phyloP scores from a whole-genome alignment of 306 rosid species.

The Alnus glutinosa region DNA sequence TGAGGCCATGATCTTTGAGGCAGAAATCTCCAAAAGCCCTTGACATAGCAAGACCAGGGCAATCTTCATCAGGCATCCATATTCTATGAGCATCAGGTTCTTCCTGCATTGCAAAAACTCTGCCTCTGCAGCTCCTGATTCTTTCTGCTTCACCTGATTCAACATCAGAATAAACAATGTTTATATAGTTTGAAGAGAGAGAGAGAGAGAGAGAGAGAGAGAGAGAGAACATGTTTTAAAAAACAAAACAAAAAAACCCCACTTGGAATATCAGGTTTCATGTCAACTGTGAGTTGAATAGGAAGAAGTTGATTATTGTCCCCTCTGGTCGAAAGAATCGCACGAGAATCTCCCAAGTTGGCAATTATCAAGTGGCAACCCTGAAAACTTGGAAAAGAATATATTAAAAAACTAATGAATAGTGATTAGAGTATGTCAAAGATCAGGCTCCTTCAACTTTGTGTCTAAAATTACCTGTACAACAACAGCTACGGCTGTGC shows the following conservation, averaged over 20 bases:
- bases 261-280: slow-evolving; percentile 84
- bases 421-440: not conserved
- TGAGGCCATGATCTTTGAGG: slow-evolving; percentile 86
- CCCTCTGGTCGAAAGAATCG: slow-evolving; percentile 78
- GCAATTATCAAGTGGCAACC: slow-evolving; percentile 69
- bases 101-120: slow-evolving; percentile 64
- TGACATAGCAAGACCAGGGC: slow-evolving; percentile 96
- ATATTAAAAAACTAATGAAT: not conserved
- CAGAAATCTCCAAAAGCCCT: slow-evolving; percentile 96
- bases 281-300: slow-evolving; percentile 81
- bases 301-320: slow-evolving; percentile 55
- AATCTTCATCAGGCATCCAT: slow-evolving; percentile 95
- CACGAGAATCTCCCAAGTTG: slow-evolving; percentile 94
- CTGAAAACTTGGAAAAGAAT: slow-evolving; percentile 38
- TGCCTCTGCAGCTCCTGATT: slow-evolving; percentile 64
- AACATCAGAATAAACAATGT: slow-evolving; percentile 9
- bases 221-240: no score
- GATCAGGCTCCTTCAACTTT: not conserved
- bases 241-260: slow-evolving; percentile 20
- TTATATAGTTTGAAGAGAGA: not conserved
- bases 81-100: slow-evolving; percentile 81
- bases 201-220: not conserved
- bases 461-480: slow-evolving; percentile 61
- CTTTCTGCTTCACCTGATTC: slow-evolving; percentile 84
- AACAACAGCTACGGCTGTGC: slow-evolving; percentile 75